Percentiles rank a stretch among this genome's conserved stretches.
Evolutionary conservation across 2,329 filamentous ascomycete species (phyloP).

Genomic region (Colletotrichum sp.): DNA sequence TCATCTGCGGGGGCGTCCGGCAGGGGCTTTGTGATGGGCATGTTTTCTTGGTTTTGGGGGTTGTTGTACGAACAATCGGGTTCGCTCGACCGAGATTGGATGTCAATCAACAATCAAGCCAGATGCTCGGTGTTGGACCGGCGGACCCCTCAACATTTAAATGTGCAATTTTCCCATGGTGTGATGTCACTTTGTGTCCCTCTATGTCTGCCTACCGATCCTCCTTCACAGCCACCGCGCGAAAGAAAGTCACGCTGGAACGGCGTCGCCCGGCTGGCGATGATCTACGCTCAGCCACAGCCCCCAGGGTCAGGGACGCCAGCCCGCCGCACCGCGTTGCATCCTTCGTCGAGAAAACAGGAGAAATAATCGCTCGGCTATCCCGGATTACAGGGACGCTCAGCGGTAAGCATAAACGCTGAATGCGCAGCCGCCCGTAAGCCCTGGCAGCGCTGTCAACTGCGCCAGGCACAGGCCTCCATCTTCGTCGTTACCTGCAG

Average conservation of each 20-base stretch:
- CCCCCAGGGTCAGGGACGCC: not conserved
- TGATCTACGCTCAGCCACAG: conserved; percentile 17
- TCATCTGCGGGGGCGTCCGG: not conserved
- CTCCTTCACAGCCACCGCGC: conserved; percentile 11
- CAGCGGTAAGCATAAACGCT: not conserved
- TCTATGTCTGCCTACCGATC: not conserved
- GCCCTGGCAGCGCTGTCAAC: not conserved
- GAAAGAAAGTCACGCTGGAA: not conserved
- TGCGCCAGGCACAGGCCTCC: not conserved
- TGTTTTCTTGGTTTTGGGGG: not conserved
- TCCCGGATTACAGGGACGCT: not conserved
- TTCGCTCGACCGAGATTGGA: not conserved
- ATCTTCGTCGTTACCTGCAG: not conserved
- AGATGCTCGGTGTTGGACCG: not conserved
- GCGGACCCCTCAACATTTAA: not conserved
- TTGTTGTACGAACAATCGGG: not conserved
- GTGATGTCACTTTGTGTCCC: not conserved
- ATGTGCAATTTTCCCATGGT: not conserved
- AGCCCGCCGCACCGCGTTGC: not conserved
- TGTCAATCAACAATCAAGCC: not conserved
- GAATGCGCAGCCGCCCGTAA: not conserved
- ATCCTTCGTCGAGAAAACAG: not conserved
- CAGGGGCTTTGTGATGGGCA: not conserved
- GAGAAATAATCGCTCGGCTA: not conserved
- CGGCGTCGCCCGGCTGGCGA: not conserved